These are phyloP conservation scores for Pseudogymnoascus sp. DNA, from an alignment of 2,329 filamentous ascomycete genomes.

Conservation along the genomic window DNA sequence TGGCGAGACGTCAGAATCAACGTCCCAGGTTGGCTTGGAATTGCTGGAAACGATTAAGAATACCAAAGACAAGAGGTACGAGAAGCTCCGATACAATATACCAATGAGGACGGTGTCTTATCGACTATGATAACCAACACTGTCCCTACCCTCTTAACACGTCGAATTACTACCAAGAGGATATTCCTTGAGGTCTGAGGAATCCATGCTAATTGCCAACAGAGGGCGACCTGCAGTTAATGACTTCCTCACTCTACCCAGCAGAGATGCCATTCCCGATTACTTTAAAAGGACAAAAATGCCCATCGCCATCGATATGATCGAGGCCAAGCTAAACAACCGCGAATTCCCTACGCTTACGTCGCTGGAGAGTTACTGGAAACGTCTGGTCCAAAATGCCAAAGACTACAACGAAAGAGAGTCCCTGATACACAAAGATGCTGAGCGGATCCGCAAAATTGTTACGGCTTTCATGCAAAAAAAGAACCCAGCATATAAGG, in stretches of 20 bases:
- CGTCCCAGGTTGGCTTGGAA: conserved; percentile 61
- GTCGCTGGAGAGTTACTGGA: conserved; percentile 74
- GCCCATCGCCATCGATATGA: conserved; percentile 69
- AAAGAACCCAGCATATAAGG: conserved; percentile 74
- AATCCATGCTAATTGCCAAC: not conserved
- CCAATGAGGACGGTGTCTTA: not conserved
- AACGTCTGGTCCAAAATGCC: conserved; percentile 80
- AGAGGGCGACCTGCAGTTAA: conserved; percentile 69
- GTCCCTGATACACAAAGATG: conserved; percentile 71
- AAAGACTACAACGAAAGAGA: conserved; percentile 75
- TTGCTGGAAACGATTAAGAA: conserved; percentile 70
- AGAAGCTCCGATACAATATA: not conserved
- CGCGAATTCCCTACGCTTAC: conserved; percentile 64
- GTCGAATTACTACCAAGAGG: not conserved
- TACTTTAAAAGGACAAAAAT: conserved; percentile 74
- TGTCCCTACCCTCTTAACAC: not conserved
- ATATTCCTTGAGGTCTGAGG: not conserved
- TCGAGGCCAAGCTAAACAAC: conserved; percentile 66
- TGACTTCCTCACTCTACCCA: conserved; percentile 67
- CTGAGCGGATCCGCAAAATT: conserved; percentile 78
- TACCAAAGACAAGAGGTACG: conserved; percentile 76
- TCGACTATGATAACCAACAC: not conserved
- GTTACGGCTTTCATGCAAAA: conserved; percentile 83
- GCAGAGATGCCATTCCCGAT: conserved; percentile 55
- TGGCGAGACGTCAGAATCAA: conserved; percentile 59